Evolutionary conservation across 768 basidiomycete species (phyloP).

Genomic region (Kwoniella newhampshirensis): DNA sequence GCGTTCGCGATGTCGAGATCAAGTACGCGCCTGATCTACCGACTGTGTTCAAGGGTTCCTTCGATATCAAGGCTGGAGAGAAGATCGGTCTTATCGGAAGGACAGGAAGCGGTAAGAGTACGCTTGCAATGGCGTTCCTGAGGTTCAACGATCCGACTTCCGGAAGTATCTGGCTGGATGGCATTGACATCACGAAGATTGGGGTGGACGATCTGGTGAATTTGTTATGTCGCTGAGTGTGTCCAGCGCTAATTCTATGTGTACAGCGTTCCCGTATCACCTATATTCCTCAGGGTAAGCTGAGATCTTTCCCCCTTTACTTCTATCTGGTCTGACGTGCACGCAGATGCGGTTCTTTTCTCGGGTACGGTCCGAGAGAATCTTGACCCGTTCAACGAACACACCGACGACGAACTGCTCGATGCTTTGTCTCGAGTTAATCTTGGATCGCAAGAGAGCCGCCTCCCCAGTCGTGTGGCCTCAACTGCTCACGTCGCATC

Average conservation of each 20-base stretch:
- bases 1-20: conserved; percentile 72
- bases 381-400: conserved; percentile 61
- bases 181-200: conserved; percentile 81
- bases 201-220: conserved; percentile 70
- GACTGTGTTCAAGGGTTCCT: conserved; percentile 72
- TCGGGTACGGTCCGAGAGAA: conserved; percentile 64
- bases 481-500: conserved; percentile 29
- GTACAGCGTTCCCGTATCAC: conserved; percentile 50
- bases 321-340: background rate
- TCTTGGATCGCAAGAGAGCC: conserved; percentile 59
- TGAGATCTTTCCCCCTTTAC: background rate
- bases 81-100: conserved; percentile 77
- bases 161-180: conserved; percentile 79
- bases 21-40: conserved; percentile 84
- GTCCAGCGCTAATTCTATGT: conserved; percentile 8
- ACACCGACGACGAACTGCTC: conserved; percentile 73
- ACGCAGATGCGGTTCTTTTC: conserved; percentile 58
- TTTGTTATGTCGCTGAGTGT: conserved; percentile 58
- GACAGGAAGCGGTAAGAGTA: conserved; percentile 61
- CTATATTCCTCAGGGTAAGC: conserved; percentile 56
- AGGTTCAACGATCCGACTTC: conserved; percentile 77
- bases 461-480: conserved; percentile 23
- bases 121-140: conserved; percentile 79
- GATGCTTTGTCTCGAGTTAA: conserved; percentile 81
- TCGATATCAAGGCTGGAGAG: conserved; percentile 68